A percentile compares a stretch with the other conserved stretches of the same genome.
Conservation (phyloP, 768 basidiomycete genomes). For the Lactifluus pinguis region DNA sequence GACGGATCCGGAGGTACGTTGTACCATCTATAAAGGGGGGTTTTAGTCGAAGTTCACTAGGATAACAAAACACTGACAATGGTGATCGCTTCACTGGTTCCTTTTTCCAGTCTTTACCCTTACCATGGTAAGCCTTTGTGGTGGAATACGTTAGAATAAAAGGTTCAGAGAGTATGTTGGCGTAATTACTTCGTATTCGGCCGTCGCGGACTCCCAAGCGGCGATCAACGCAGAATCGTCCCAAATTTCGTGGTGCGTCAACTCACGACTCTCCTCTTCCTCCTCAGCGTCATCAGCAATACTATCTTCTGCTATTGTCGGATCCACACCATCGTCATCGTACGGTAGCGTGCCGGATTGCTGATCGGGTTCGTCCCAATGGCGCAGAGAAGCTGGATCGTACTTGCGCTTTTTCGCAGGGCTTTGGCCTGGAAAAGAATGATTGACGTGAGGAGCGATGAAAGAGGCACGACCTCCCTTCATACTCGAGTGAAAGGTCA, state of each 20-base stretch:
- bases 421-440: slow-evolving; percentile 13
- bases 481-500: slow-evolving; percentile 4
- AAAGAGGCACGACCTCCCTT: slow-evolving; percentile 14
- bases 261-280: slow-evolving; percentile 48
- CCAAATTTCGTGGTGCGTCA: slow-evolving; percentile 74
- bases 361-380: slow-evolving; percentile 37
- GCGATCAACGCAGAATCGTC: slow-evolving; percentile 77
- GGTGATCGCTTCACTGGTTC: slow-evolving; percentile 64
- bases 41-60: slow-evolving; percentile 6
- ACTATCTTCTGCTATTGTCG: background rate
- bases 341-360: slow-evolving; percentile 25
- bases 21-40: slow-evolving; percentile 52
- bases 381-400: slow-evolving; percentile 23
- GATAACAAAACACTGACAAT: slow-evolving; percentile 41
- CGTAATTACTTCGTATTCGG: slow-evolving; percentile 59
- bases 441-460: slow-evolving; percentile 1
- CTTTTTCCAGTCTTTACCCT: slow-evolving; percentile 62
- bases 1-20: slow-evolving; percentile 42
- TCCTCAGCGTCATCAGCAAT: slow-evolving; percentile 29
- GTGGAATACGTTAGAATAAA: background rate
- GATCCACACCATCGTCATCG: slow-evolving; percentile 22
- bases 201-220: slow-evolving; percentile 78
- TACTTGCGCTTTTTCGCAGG: slow-evolving; percentile 18
- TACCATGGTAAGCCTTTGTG: slow-evolving; percentile 54
- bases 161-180: background rate